Evolutionary conservation across 305 asterid genomes (phyloP).

Genomic region (Fraxinus floribunda): DNA sequence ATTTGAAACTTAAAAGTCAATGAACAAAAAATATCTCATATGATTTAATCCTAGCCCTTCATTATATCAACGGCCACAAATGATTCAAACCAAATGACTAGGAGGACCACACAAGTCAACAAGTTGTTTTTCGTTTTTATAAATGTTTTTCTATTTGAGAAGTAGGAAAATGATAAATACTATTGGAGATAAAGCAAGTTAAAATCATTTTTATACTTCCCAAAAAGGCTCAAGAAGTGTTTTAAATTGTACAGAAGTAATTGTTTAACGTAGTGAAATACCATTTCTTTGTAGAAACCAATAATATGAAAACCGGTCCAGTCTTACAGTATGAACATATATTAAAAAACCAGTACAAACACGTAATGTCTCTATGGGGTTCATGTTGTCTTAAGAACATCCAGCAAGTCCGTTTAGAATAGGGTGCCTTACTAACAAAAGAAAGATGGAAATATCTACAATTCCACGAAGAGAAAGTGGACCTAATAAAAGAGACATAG

Average conservation of each 20-base stretch:
- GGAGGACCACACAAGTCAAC: no score
- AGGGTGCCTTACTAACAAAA: background rate
- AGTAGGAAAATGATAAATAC: background rate
- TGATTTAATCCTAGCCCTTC: no score
- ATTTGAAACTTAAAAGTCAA: no score
- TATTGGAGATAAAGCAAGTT: background rate
- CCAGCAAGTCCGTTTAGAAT: background rate
- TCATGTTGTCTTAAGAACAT: background rate
- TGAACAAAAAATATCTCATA: no score
- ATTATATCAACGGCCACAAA: no score
- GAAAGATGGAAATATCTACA: background rate
- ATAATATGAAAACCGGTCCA: background rate
- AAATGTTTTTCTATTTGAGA: background rate
- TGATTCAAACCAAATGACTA: no score
- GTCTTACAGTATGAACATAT: background rate
- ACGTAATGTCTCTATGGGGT: background rate
- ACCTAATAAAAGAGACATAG: background rate
- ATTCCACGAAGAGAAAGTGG: background rate
- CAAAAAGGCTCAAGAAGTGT: background rate
- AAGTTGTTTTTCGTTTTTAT: background rate
- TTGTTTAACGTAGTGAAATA: background rate
- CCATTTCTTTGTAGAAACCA: background rate
- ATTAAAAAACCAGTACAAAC: background rate
- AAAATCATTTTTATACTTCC: background rate
- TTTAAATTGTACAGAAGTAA: background rate